These are phyloP conservation scores for Chalaropsis ovoidea DNA, from an alignment of 2,329 filamentous ascomycete genomes.

Conservation along the genomic window DNA sequence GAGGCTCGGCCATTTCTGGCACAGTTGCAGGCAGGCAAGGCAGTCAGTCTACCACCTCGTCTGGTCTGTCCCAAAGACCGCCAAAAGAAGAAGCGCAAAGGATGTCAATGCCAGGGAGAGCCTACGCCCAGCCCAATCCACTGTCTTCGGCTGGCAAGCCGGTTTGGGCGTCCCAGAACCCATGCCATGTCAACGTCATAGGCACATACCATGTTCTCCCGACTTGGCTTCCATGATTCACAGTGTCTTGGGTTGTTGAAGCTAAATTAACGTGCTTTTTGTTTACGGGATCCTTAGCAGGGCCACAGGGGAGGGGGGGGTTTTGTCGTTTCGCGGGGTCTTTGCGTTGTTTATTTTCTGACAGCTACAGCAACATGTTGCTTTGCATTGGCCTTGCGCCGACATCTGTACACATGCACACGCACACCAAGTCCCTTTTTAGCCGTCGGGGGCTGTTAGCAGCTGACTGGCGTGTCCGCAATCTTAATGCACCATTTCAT, in stretches of 20 bases:
- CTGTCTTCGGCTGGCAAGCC: not conserved
- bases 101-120: constrained; percentile 7
- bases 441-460: not conserved
- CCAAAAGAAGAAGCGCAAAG: not conserved
- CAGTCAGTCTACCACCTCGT: too few relatives aligned
- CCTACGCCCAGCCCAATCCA: not conserved
- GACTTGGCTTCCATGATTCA: constrained; percentile 11
- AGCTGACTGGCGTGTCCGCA: not conserved
- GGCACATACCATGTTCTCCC: constrained; percentile 9
- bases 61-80: not conserved
- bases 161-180: constrained; percentile 8
- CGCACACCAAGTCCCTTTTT: not conserved
- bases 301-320: constrained; percentile 6
- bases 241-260: constrained; percentile 9
- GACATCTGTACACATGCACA: not conserved
- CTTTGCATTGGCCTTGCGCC: not conserved
- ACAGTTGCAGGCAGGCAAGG: too few relatives aligned
- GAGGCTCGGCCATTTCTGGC: too few relatives aligned
- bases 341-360: constrained; percentile 7
- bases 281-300: constrained; percentile 1
- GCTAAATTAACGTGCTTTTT: constrained; percentile 4
- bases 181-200: constrained; percentile 10
- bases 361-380: not conserved
- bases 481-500: not conserved
- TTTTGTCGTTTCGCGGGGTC: not conserved